phyloP scores from a whole-genome alignment of 345 rosid species.

The rapeseed (Brassica napus) region DNA sequence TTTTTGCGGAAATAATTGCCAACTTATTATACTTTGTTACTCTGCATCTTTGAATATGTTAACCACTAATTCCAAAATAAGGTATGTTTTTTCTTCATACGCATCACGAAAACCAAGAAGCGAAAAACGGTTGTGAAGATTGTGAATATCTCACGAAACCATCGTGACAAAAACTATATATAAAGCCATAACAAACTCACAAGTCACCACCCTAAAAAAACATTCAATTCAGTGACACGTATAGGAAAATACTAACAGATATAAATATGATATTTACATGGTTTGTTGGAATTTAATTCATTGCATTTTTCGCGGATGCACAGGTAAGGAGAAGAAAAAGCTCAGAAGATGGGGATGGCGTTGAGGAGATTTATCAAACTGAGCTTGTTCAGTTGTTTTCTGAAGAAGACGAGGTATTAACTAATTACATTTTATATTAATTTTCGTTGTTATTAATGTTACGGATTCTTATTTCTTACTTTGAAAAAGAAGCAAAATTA shows the following conservation, averaged over 20 bases:
- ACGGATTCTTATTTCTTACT: background rate
- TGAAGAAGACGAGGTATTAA: conserved; percentile 88
- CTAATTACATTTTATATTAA: background rate
- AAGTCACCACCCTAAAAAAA: conserved; percentile 31
- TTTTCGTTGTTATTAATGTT: background rate
- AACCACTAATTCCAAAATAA: conserved; percentile 30
- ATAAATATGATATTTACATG: conserved; percentile 7
- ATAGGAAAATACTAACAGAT: background rate
- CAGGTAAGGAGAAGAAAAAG: conserved; percentile 61
- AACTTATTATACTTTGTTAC: background rate
- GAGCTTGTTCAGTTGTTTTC: conserved; percentile 87
- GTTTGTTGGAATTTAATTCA: conserved; percentile 21
- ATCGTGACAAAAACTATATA: conserved; percentile 48
- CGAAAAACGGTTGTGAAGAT: conserved; percentile 46
- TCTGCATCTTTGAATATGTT: conserved; percentile 7
- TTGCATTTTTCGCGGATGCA: conserved; percentile 3
- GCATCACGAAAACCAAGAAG: conserved; percentile 48
- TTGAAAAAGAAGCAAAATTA: conserved; percentile 8
- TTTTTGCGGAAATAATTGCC: conserved; percentile 2
- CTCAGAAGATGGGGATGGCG: conserved; percentile 52
- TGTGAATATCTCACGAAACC: conserved; percentile 55
- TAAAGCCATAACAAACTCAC: conserved; percentile 43
- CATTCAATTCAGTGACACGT: conserved; percentile 33
- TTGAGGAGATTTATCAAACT: conserved; percentile 64
- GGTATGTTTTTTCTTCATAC: conserved; percentile 19